Evolutionary conservation across 2,329 filamentous ascomycete genomes (phyloP).

Genomic region (Ophiostoma quercus): DNA sequence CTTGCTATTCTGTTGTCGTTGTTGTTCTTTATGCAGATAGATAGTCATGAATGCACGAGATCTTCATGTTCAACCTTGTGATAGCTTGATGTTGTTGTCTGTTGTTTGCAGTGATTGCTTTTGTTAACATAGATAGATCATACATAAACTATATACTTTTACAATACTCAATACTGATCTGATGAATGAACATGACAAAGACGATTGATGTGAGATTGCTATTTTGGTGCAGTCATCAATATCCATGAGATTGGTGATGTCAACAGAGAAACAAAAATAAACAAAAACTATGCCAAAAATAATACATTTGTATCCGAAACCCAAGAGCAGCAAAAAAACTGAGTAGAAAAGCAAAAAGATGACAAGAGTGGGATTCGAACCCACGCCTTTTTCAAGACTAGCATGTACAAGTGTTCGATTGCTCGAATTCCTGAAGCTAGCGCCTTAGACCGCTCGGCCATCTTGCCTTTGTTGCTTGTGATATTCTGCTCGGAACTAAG

Average conservation of each 20-base stretch:
- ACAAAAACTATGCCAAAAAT: too few relatives aligned
- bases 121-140: too few relatives aligned
- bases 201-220: neutral
- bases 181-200: too few relatives aligned
- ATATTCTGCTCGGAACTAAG: neutral
- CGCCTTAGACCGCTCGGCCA: constrained; percentile 18
- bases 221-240: neutral
- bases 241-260: neutral
- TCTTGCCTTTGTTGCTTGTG: constrained; percentile 10
- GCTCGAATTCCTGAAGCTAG: constrained; percentile 16
- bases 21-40: neutral
- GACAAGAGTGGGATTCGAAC: constrained; percentile 18
- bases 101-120: neutral
- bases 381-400: constrained; percentile 18
- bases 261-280: too few relatives aligned
- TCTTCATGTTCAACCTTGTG: neutral
- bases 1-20: neutral
- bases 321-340: neutral
- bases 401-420: constrained; percentile 10
- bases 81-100: neutral
- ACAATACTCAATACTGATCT: too few relatives aligned
- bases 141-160: too few relatives aligned
- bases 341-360: neutral
- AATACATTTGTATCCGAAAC: neutral
- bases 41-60: constrained; percentile 1